Percentiles rank a stretch among this genome's conserved stretches.
Evolutionary conservation across 2,329 filamentous ascomycete species (phyloP).

Genomic region (Celoporthe dispersa): DNA sequence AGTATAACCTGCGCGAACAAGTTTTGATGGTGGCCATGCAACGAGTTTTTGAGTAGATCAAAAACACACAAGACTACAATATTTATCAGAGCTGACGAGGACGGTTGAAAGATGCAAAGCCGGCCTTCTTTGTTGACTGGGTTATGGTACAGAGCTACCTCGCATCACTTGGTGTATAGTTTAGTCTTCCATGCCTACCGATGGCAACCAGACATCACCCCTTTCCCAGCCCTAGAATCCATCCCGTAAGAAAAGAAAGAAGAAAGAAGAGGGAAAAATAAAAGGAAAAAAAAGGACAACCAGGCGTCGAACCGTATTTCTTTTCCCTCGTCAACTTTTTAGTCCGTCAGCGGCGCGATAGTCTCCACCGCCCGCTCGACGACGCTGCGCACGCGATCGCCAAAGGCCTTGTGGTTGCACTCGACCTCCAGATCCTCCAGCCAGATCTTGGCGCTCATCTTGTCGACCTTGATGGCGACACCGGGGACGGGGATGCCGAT

Average conservation of each 20-base stretch:
- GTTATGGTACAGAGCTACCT: not conserved
- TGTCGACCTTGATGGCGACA: constrained; percentile 84
- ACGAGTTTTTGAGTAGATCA: too few relatives aligned
- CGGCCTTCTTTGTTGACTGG: not conserved
- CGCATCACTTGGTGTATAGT: not conserved
- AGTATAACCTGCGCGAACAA: not conserved
- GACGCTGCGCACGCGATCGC: constrained; percentile 84
- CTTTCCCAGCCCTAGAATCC: not conserved
- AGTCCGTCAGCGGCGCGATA: constrained; percentile 66
- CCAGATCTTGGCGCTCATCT: constrained; percentile 87
- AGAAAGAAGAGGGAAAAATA: not conserved
- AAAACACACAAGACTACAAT: not conserved
- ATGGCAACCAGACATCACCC: not conserved
- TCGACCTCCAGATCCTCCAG: constrained; percentile 91
- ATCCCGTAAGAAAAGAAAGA: not conserved
- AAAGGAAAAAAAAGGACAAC: not conserved
- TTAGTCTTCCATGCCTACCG: not conserved
- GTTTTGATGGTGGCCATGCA: not conserved
- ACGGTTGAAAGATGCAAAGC: not conserved
- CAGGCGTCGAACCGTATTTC: not conserved
- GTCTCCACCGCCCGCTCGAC: constrained; percentile 90
- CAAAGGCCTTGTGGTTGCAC: constrained; percentile 76
- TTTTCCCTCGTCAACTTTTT: too few relatives aligned
- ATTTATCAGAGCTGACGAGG: not conserved
- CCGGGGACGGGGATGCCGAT: constrained; percentile 91